phyloP scores from a whole-genome alignment of 2,329 filamentous ascomycete genomes.

The Cadophora luteo-olivacea region DNA sequence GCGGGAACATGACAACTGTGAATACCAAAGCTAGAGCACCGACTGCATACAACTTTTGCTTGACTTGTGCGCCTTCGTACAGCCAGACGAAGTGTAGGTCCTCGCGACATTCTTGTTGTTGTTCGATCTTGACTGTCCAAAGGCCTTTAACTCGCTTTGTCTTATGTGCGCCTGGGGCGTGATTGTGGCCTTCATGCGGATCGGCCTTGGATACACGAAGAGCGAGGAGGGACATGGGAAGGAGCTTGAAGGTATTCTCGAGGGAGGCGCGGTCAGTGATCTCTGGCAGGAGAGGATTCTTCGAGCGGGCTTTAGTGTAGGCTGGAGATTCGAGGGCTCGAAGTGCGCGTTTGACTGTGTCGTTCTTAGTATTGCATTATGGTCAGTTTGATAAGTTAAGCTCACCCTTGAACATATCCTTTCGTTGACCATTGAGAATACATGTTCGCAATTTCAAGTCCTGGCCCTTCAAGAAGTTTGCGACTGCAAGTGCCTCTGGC shows the following conservation, averaged over 20 bases:
- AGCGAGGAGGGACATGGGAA: slow-evolving; percentile 92
- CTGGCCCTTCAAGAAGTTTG: slow-evolving; percentile 84
- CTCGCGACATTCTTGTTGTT: slow-evolving; percentile 87
- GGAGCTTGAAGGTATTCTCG: slow-evolving; percentile 92
- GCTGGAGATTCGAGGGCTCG: slow-evolving; percentile 87
- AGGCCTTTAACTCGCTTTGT: slow-evolving; percentile 92
- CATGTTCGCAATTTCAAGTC: slow-evolving; percentile 88
- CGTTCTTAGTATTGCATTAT: slow-evolving; percentile 16
- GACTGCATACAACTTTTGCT: slow-evolving; percentile 88
- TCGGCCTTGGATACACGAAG: slow-evolving; percentile 87
- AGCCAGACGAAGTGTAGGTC: slow-evolving; percentile 97
- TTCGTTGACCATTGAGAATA: slow-evolving; percentile 94
- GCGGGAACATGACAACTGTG: slow-evolving; percentile 88
- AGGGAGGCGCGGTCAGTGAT: slow-evolving; percentile 88
- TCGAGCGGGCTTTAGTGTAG: slow-evolving; percentile 87
- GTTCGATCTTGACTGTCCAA: slow-evolving; percentile 95
- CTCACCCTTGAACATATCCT: slow-evolving; percentile 95
- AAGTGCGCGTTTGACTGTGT: slow-evolving; percentile 89
- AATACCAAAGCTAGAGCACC: slow-evolving; percentile 86
- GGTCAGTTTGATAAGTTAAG: neutral
- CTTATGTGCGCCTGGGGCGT: slow-evolving; percentile 67
- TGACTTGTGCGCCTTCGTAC: slow-evolving; percentile 92
- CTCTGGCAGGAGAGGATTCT: slow-evolving; percentile 87
- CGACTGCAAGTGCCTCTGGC: slow-evolving; percentile 86
- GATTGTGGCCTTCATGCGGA: slow-evolving; percentile 76